Percentiles rank a stretch among this genome's conserved stretches.
phyloP scores from a whole-genome alignment of 345 rosid species.

The Camelina sativa region DNA sequence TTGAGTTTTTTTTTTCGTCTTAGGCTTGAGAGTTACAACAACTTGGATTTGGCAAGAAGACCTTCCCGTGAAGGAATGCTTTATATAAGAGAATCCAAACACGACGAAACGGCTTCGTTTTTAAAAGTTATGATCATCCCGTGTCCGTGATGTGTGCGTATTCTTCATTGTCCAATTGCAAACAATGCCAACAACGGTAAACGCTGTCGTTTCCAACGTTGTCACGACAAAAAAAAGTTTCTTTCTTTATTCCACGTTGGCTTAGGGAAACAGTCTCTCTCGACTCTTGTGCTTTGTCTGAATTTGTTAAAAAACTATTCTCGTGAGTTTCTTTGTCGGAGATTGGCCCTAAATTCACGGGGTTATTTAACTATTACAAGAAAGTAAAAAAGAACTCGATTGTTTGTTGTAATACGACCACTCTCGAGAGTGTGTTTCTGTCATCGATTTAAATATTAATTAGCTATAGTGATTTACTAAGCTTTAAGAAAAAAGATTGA shows the following conservation, averaged over 20 bases:
- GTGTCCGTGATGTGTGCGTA: neutral
- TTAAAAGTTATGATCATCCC: neutral
- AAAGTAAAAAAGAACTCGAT: neutral
- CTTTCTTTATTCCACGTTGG: slow-evolving; percentile 21
- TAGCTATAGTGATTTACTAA: neutral
- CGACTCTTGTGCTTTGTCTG: slow-evolving; percentile 39
- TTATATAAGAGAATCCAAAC: slow-evolving; percentile 4
- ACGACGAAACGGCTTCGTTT: slow-evolving; percentile 25
- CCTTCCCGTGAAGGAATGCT: slow-evolving; percentile 23
- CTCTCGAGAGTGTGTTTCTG: neutral
- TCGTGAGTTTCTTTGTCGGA: slow-evolving; percentile 46
- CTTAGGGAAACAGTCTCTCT: slow-evolving; percentile 30
- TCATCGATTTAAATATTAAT: neutral
- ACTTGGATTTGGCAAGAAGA: neutral
- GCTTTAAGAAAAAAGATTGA: neutral
- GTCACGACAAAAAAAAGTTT: neutral
- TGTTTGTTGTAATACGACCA: neutral
- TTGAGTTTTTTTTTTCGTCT: neutral
- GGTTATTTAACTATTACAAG: neutral
- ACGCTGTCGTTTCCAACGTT: too few relatives aligned
- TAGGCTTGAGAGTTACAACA: neutral
- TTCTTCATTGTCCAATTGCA: neutral
- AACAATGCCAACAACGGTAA: neutral
- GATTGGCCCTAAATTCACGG: slow-evolving; percentile 45
- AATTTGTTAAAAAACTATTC: slow-evolving; percentile 11